Base-by-base conservation (phyloP, 164 flowering plant species). In the Cinnamomum micranthum region DNA sequence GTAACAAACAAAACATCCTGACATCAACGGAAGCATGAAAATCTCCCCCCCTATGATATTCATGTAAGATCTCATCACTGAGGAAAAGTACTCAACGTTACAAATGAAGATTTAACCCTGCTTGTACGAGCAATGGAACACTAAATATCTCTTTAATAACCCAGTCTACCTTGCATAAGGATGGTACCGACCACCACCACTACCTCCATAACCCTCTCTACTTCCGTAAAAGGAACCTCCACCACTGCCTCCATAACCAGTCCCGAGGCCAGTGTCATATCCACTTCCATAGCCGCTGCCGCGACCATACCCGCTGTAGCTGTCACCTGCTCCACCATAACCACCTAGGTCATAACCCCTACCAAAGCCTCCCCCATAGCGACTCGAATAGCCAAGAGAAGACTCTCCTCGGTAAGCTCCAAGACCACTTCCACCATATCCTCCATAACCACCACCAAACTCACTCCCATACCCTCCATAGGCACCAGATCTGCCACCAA, bases 381-480 rank as follows among this genome's bases (percentile, higher is more conserved):
- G 86, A 73, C 89, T 80, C 2, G 90, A 78, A 78, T 86, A 89
- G 28, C 92, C 92, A 23, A 87, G 71, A 14, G 92, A 85, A 6
- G 92, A 81, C 19, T 91, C 91, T 78, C 89, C 93, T 62, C 93
- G 82, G 41, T 84, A 89, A 31, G 85, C 77, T 28, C 92, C 92
- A 67, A 86, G 65, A 24, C 86, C 78, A 58, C 84, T 77, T 50
- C 84, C 86, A 75, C 91, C 89, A 73, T 87, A 88, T 59, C 86
- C 93, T 68, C 95, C 91, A 79, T 86, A 88, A 31, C 81, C 81
- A 9, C 86, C 90, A 78, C 89, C 87, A 78, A 78, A 82, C 59
- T 85, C 88, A 73, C 81, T 75, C 6, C 83, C 87, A 77, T 84
- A 86, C 47, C 91, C 90, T 15, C 87, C 88, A 79, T 81, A 87